Base-by-base conservation (phyloP, 805 yeast genomes). In the Starmerella vaccinii region DNA sequence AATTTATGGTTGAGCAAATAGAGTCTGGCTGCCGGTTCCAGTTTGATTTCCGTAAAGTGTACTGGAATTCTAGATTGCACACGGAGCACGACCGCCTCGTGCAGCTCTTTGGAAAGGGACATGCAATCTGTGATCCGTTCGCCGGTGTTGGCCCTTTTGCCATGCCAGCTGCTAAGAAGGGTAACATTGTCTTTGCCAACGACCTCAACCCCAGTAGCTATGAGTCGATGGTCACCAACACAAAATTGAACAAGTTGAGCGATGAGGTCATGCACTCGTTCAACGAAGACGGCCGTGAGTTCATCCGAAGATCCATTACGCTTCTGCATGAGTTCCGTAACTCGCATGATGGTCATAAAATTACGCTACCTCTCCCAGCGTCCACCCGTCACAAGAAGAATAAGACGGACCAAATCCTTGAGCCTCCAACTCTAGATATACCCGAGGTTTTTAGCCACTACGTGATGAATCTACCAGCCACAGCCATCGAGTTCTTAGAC, bases 141-240 rank as follows among this genome's bases (percentile, higher is more conserved):
- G 97, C 96, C 0, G 99, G 99, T 43, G 97, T 92, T 1, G 99
- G 99, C 0, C 99, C 99, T 4, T 92, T 94, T 70, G 90, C 95
- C 1, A 78, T 92, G 1, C 99, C 99, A 0, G 95, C 97, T 0
- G 97, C 89, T 13, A 87, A 83, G 65, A 85, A 82, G 54, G 76
- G 76, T 15, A 83, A 81, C 10, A 64, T 89, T 47, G 95, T 86
- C 0, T 71, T 92, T 59, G 96, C 97, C 10, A 92, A 89, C 64
- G 99, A 92, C 65, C 71, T 92, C 64, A 92, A 92, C 62, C 97
- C 97, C 0, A 84, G 82, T 53, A 81, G 95, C 52, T 84, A 70
- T 66, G 77, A 78, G 57, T 82, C 84, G 61, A 73, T 92, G 68
- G 64, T 69, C 34, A 74, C 74, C 27, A 92, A 92, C 59, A 76